phyloP scores from a whole-genome alignment of 495 filamentous ascomycete species.

The Trichoderma reesei region DNA sequence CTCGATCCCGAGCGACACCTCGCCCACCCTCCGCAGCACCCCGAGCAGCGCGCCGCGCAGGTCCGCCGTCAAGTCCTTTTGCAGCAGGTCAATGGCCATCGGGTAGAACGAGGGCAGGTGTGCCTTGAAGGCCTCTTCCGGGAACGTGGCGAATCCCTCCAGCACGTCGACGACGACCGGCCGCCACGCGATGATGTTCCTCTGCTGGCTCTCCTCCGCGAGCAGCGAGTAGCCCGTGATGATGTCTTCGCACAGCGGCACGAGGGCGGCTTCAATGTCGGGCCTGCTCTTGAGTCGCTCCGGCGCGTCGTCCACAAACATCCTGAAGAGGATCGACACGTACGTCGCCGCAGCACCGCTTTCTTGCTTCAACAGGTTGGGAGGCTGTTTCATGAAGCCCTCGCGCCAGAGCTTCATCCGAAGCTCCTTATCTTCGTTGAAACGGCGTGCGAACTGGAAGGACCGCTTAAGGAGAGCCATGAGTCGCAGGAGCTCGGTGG shows the following conservation, averaged over 20 bases:
- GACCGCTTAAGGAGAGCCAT: conserved; percentile 92
- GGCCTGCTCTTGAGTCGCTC: conserved; percentile 68
- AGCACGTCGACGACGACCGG: conserved; percentile 97
- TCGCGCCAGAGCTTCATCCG: conserved; percentile 91
- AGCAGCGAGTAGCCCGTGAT: conserved; percentile 70
- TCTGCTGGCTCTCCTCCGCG: conserved; percentile 88
- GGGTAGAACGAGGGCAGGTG: conserved; percentile 80
- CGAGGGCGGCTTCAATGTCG: conserved; percentile 81
- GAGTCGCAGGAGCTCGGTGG: conserved; percentile 72
- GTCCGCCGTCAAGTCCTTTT: conserved; percentile 69
- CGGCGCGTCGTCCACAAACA: conserved; percentile 84
- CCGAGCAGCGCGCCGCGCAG: conserved; percentile 66
- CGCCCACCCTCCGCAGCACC: conserved; percentile 70
- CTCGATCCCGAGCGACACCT: conserved; percentile 59
- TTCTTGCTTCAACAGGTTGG: conserved; percentile 97
- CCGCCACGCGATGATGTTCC: conserved; percentile 93
- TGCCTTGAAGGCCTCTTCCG: conserved; percentile 67
- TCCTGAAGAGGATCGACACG: conserved; percentile 84
- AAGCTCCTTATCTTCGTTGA: conserved; percentile 94
- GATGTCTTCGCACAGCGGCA: conserved; percentile 91
- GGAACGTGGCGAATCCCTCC: conserved; percentile 86
- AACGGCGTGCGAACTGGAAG: conserved; percentile 89
- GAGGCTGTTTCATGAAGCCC: conserved; percentile 99
- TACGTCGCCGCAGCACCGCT: conserved; percentile 87
- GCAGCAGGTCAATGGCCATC: conserved; percentile 70